A percentile compares a stretch with the other conserved stretches of the same genome.
Conservation (phyloP, 768 basidiomycete species). For the Daedaleopsis nitida region DNA sequence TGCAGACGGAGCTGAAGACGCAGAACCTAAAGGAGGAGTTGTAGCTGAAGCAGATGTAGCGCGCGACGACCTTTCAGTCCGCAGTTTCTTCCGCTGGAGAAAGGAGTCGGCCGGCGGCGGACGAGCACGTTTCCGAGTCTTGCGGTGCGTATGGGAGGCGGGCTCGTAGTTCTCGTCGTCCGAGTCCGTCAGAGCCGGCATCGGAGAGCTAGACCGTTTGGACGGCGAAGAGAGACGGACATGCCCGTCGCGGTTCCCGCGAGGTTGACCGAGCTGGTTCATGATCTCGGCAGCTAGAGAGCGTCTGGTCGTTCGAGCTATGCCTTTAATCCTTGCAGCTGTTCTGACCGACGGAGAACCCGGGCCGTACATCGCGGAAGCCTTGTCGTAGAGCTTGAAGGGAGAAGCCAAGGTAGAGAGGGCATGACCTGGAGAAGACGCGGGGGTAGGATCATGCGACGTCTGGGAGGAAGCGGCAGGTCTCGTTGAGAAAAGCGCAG, state of each 20-base stretch:
- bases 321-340: not conserved
- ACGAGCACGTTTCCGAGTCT: constrained; percentile 7
- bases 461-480: constrained; percentile 17
- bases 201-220: constrained; percentile 8
- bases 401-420: constrained; percentile 10
- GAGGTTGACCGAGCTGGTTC: not conserved
- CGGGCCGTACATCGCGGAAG: not conserved
- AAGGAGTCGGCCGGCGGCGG: not conserved
- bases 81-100: not conserved
- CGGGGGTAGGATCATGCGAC: not conserved
- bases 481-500: not conserved
- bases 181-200: not conserved
- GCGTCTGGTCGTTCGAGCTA: not conserved
- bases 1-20: not conserved
- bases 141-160: not conserved
- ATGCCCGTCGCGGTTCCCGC: not conserved
- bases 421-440: constrained; percentile 2
- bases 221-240: not conserved
- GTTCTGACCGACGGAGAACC: not conserved
- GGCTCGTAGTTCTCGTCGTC: constrained; percentile 18
- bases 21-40: not conserved
- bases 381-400: not conserved
- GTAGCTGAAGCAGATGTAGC: not conserved
- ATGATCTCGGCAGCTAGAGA: constrained; percentile 7
- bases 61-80: not conserved